Base-by-base conservation (phyloP, 2,329 filamentous ascomycete genomes). In the Diaporthe ilicicola region DNA sequence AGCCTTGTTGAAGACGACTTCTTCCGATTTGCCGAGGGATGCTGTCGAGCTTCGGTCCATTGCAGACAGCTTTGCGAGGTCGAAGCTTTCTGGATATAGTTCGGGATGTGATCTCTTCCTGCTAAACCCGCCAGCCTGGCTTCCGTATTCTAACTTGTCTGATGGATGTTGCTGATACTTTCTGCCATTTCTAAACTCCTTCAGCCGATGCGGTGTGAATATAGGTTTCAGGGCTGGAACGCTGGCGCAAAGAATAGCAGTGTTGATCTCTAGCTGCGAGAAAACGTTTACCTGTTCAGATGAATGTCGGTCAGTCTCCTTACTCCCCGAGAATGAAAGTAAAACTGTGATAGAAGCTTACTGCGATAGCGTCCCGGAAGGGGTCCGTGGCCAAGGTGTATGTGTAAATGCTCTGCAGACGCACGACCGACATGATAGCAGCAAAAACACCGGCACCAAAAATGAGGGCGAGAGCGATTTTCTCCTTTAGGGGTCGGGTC, bases 141-240 rank as follows among this genome's bases (percentile, higher is more conserved):
- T 51, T 0, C 51, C 69, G 4, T 24, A 54, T 4, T 51, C 53
- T 1, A 66, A 6, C 9, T 56, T 37, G n/a, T 70, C 62, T 7
- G 50, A 37, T 39, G 55, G 34, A 19, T 46, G 32, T 10, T 56
- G 34, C 12, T 54, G 44, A 13, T 61, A 70, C 7, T 29, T 67
- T 10, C 34, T 67, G 3, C 24, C 24, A 15, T 42, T 55, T 15
- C 51, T 50, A 17, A 46, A 42, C 10, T 67, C 61, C 7, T 50
- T 53, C 27, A 70, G 24, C 3, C 39, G 32, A 2, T 37, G 48
- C 13, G 46, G 55, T 9, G 62, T 81, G 71, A 85, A 83, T 4
- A 86, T 75, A 0, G 86, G 86, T 69, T 87, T 87, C 7, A 88
- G 78, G 0, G 86, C 84, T 0, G 86, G 84, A 0, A 86, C 79